phyloP scores from a whole-genome alignment of 2,329 filamentous ascomycete species.

The Aspergillus vadensis region DNA sequence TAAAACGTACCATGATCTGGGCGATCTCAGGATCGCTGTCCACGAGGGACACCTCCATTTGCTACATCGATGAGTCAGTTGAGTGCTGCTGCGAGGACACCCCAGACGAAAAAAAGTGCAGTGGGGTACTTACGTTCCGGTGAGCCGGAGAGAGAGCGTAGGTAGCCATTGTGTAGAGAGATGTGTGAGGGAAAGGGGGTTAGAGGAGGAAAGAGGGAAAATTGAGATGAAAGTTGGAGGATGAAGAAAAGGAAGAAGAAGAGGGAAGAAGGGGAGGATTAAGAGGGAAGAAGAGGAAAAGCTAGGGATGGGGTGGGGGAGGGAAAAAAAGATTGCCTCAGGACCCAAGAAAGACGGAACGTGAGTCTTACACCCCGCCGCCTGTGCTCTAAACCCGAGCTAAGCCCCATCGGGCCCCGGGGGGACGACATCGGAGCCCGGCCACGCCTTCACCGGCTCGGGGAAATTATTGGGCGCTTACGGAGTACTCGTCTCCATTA shows the following conservation, averaged over 20 bases:
- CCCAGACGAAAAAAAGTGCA: not conserved
- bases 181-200: constrained; percentile 9
- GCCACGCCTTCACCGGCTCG: constrained; percentile 6
- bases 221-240: constrained; percentile 6
- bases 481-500: constrained; percentile 7
- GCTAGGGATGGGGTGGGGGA: constrained; percentile 11
- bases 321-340: constrained; percentile 17
- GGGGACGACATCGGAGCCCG: constrained; percentile 19
- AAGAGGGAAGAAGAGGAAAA: constrained; percentile 13
- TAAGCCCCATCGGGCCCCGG: constrained; percentile 3
- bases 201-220: constrained; percentile 13
- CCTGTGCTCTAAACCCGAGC: no score
- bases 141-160: constrained; percentile 69
- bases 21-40: constrained; percentile 93
- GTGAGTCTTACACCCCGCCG: not conserved
- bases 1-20: constrained; percentile 80
- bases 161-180: constrained; percentile 44
- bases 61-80: constrained; percentile 57
- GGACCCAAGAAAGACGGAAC: constrained; percentile 1
- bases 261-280: constrained; percentile 4
- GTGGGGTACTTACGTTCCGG: constrained; percentile 58
- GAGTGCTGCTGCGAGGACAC: constrained; percentile 27
- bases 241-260: constrained; percentile 4
- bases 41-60: constrained; percentile 93
- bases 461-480: not conserved